Evolutionary conservation across 805 yeast species (phyloP).

Genomic region (Candida adriatica): DNA sequence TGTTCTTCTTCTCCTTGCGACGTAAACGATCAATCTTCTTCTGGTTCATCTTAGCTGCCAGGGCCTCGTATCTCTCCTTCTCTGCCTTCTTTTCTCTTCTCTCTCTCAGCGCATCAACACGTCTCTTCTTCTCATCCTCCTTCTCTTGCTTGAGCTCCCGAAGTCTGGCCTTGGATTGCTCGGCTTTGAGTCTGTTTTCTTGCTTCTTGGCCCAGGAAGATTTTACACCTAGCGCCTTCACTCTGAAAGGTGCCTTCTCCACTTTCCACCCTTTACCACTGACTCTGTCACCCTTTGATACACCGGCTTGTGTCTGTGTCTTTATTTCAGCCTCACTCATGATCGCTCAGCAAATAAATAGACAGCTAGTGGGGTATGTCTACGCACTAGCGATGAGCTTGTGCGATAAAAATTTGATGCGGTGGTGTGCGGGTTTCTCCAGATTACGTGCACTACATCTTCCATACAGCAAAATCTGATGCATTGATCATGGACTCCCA

Average conservation of each 20-base stretch:
- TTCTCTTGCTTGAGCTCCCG: slow-evolving; percentile 76
- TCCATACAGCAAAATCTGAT: no score
- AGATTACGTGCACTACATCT: no score
- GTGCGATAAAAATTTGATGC: no score
- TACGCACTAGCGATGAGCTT: no score
- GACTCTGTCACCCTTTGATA: slow-evolving; percentile 20
- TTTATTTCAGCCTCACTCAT: slow-evolving; percentile 1
- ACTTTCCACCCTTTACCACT: slow-evolving; percentile 59
- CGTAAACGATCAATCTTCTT: slow-evolving; percentile 87
- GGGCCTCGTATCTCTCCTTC: slow-evolving; percentile 74
- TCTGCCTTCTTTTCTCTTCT: slow-evolving; percentile 80
- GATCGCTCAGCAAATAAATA: not conserved
- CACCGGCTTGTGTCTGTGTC: not conserved
- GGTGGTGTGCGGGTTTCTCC: no score
- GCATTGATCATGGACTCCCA: no score
- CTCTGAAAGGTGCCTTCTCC: slow-evolving; percentile 60
- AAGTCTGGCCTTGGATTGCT: slow-evolving; percentile 61
- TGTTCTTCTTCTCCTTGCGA: slow-evolving; percentile 91
- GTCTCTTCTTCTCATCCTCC: slow-evolving; percentile 46
- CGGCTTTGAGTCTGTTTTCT: slow-evolving; percentile 57
- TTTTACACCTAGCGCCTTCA: slow-evolving; percentile 46
- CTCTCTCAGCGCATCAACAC: slow-evolving; percentile 55
- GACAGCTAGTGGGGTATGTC: not conserved
- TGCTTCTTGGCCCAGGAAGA: slow-evolving; percentile 62
- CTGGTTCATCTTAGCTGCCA: slow-evolving; percentile 85